Evolutionary conservation across 208 protist species (phyloP).

Genomic region (Crithidia mellificae): DNA sequence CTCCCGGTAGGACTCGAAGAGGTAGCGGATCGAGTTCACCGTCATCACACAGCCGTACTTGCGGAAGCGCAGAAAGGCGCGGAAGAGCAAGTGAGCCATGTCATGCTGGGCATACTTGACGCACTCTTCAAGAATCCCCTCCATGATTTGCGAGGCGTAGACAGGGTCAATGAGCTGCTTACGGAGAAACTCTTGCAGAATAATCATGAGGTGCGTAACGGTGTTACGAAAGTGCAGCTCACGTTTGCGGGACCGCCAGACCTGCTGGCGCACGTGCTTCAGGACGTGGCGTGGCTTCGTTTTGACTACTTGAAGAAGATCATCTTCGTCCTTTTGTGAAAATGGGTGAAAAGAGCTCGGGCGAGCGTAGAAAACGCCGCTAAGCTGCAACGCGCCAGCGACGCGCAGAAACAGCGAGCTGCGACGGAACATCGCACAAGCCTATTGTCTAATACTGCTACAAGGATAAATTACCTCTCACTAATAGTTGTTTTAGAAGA

Average conservation of each 20-base stretch:
- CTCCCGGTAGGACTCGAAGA: conserved; percentile 89
- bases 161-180: conserved; percentile 85
- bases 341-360: conserved; percentile 79
- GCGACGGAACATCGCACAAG: conserved; percentile 19
- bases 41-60: conserved; percentile 87
- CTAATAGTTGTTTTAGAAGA: too few species aligned
- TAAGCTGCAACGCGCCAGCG: conserved; percentile 8
- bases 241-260: conserved; percentile 85
- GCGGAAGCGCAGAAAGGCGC: conserved; percentile 87
- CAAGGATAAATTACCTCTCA: too few species aligned
- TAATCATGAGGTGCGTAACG: conserved; percentile 90
- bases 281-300: conserved; percentile 89
- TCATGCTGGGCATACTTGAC: conserved; percentile 87
- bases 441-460: background rate
- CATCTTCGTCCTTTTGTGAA: conserved; percentile 83
- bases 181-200: conserved; percentile 87
- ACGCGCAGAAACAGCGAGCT: conserved; percentile 9
- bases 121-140: conserved; percentile 86
- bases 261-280: conserved; percentile 84
- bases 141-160: conserved; percentile 84
- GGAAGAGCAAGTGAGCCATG: conserved; percentile 89
- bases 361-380: conserved; percentile 4
- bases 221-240: conserved; percentile 89
- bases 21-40: conserved; percentile 69
- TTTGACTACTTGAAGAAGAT: conserved; percentile 79